These are phyloP conservation scores for Alternaria gaisen DNA, from an alignment of 2,329 filamentous ascomycete species.

Conservation along the genomic window DNA sequence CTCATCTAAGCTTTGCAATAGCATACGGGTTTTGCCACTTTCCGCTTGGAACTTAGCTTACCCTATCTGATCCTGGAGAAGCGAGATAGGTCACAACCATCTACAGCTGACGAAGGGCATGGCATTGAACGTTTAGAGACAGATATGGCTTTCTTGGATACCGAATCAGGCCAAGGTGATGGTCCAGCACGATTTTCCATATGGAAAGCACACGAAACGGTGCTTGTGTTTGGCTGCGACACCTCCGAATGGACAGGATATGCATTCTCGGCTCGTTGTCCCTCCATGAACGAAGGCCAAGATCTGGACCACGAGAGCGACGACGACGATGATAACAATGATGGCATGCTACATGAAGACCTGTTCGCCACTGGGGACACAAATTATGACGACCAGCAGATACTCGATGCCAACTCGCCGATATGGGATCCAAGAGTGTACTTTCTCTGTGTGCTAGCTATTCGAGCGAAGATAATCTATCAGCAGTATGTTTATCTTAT, in stretches of 20 bases:
- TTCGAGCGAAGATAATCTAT: neutral
- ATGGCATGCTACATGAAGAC: neutral
- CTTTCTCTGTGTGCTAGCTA: neutral
- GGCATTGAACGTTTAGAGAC: neutral
- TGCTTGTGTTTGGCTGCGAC: neutral
- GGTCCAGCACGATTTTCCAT: neutral
- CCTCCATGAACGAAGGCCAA: neutral
- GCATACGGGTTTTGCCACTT: neutral
- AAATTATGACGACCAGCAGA: neutral
- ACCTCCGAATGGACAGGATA: neutral
- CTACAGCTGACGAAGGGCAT: neutral
- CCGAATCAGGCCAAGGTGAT: neutral
- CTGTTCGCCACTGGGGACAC: neutral
- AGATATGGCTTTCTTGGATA: neutral
- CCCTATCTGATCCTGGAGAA: neutral
- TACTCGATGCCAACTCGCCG: neutral
- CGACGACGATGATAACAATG: neutral
- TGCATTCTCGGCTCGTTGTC: neutral
- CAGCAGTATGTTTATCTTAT: neutral
- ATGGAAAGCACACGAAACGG: neutral
- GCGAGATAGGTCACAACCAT: neutral
- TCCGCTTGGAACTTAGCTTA: neutral
- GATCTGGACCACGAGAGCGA: neutral
- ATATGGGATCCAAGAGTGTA: slow-evolving; percentile 1
- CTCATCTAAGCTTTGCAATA: neutral